A percentile compares a stretch with the other conserved stretches of the same genome.
Conservation (phyloP, 1,139 yeast species). For the Lodderomyces orthopsilosis region DNA sequence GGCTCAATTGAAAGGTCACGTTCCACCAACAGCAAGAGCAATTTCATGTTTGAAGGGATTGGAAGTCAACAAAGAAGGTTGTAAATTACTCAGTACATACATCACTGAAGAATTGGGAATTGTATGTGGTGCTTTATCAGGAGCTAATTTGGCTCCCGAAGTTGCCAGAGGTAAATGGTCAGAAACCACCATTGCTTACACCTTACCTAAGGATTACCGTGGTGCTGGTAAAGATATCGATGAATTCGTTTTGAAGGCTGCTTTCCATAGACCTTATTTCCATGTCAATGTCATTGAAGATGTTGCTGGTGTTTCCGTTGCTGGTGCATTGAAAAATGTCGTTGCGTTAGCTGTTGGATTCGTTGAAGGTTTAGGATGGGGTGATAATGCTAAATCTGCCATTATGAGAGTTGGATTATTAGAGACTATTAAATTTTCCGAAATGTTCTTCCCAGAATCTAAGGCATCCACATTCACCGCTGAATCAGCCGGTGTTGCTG, state of each 20-base stretch:
- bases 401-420: conserved; percentile 47
- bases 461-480: conserved; percentile 39
- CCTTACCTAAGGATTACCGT: conserved; percentile 36
- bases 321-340: conserved; percentile 48
- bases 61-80: conserved; percentile 44
- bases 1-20: conserved; percentile 36
- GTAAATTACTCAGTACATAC: conserved; percentile 42
- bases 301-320: conserved; percentile 50
- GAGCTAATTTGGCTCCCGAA: conserved; percentile 50
- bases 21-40: conserved; percentile 40
- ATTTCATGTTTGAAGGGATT: conserved; percentile 50
- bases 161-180: conserved; percentile 50
- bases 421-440: conserved; percentile 43
- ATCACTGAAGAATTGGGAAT: conserved; percentile 46
- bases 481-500: conserved; percentile 53
- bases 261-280: conserved; percentile 49
- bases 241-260: conserved; percentile 37
- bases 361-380: conserved; percentile 51
- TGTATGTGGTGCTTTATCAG: conserved; percentile 46
- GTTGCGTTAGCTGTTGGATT: conserved; percentile 51
- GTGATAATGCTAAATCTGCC: conserved; percentile 51
- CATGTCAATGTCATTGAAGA: conserved; percentile 48
- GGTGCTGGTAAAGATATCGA: conserved; percentile 46
- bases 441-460: conserved; percentile 42
- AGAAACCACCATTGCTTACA: conserved; percentile 49